Conservation (phyloP, 1,139 yeast genomes). For the Geotrichum fermentans region DNA sequence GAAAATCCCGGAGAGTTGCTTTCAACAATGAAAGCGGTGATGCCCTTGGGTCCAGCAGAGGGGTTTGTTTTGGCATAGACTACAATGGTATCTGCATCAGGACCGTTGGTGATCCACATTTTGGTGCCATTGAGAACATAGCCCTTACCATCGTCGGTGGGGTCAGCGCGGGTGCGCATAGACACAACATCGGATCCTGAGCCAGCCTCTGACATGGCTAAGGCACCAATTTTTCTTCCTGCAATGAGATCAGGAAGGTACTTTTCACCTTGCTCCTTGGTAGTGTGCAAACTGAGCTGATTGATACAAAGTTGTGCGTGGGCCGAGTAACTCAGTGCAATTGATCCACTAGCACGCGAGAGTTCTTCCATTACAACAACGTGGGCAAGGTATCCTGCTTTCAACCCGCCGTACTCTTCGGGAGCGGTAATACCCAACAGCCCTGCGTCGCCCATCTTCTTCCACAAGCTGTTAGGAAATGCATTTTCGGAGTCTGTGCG, state of each 20-base stretch:
- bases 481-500: constrained; percentile 31
- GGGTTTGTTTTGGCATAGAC: constrained; percentile 39
- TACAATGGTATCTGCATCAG: constrained; percentile 36
- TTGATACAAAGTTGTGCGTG: constrained; percentile 38
- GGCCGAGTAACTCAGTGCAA: constrained; percentile 37
- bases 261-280: constrained; percentile 32
- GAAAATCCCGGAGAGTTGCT: constrained; percentile 33
- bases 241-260: constrained; percentile 34
- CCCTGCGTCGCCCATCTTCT: constrained; percentile 37
- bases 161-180: constrained; percentile 34
- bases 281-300: constrained; percentile 34
- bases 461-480: constrained; percentile 37
- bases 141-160: constrained; percentile 33
- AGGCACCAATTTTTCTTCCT: constrained; percentile 34
- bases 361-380: constrained; percentile 37
- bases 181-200: constrained; percentile 37
- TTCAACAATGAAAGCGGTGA: constrained; percentile 36
- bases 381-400: constrained; percentile 36
- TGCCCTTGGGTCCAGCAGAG: constrained; percentile 34
- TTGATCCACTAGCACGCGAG: constrained; percentile 35
- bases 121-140: constrained; percentile 37
- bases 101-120: constrained; percentile 40
- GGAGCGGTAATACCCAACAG: constrained; percentile 37
- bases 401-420: constrained; percentile 36
- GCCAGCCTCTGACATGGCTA: constrained; percentile 38